Base-by-base conservation (phyloP, 1,284 basidiomycete species). In the Malassezia japonica region DNA sequence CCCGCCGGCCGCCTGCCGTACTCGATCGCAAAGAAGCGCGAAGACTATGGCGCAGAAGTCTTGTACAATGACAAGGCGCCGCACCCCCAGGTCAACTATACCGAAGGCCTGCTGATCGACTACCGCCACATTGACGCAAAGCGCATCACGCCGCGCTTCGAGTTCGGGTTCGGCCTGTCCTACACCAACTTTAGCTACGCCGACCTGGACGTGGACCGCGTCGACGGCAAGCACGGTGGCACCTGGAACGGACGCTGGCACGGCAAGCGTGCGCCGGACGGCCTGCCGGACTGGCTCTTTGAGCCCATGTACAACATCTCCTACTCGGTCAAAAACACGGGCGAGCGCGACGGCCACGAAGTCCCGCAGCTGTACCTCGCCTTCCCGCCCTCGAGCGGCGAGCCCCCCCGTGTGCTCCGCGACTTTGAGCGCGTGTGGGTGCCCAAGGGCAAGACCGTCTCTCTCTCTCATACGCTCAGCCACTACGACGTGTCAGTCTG, bases 1-100 rank as follows among this genome's bases (percentile, higher is more conserved):
- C 65, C 67, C 0, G 56, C 55, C 4, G 67, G 67, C 15, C 55
- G 62, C 33, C 56, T 69, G n/a, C 63, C 65, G 7, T 67, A 64
- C 46, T 63, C 61, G 5, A 69, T 65, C 21, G 65, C 58, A 34
- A 60, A 59, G 52, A 48, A 60, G 45, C 56, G 60, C 28, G 48
- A 29, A 16, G 41, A 50, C 36, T 45, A 45, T 20, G 18, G 34
- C 3, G 48, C 65, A 12, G 63, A 68, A 8, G 57, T 61, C 41
- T 43, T 62, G 34, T 61, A 60, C 54, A 61, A 59, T 38, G 37
- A 50, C 38, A 49, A 56, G 0, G 70, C 70, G 24, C 43, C 32
- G 21, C 32, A 59, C 31, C 60, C 64, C 13, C 62, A 65, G 44
- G 48, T 62, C 56, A 59, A 65, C 51, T 68, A 54, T 53, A 68